Evolutionary conservation across 495 filamentous ascomycete species (phyloP).

Genomic region (Chaetomium tenue): DNA sequence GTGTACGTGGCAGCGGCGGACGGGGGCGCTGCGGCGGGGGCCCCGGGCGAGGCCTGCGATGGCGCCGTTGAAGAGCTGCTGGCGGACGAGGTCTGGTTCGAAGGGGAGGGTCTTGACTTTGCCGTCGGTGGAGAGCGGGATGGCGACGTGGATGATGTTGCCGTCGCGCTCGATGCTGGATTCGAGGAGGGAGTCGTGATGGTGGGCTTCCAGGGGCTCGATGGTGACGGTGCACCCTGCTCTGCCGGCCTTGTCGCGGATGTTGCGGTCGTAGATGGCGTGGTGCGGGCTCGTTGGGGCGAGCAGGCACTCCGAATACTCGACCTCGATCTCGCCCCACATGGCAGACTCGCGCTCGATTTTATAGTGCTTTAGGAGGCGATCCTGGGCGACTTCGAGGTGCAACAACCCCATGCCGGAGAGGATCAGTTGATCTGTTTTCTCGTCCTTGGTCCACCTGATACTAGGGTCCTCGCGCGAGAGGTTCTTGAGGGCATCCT

Average conservation of each 20-base stretch:
- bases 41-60: constrained; percentile 84
- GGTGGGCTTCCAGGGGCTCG: constrained; percentile 55
- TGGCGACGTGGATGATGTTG: constrained; percentile 61
- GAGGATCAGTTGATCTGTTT: constrained; percentile 88
- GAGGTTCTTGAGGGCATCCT: constrained; percentile 70
- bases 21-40: constrained; percentile 69
- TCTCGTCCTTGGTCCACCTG: constrained; percentile 79
- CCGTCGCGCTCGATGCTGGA: constrained; percentile 46
- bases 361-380: constrained; percentile 84
- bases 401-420: constrained; percentile 99
- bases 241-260: constrained; percentile 74
- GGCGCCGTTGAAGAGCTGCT: constrained; percentile 71
- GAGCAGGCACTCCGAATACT: constrained; percentile 80
- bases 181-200: constrained; percentile 34
- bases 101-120: constrained; percentile 50
- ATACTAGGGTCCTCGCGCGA: constrained; percentile 92
- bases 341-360: constrained; percentile 63
- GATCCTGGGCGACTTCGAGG: constrained; percentile 87
- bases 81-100: constrained; percentile 57
- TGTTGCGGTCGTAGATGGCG: constrained; percentile 68
- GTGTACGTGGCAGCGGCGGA: constrained; percentile 66
- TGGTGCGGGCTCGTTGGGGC: constrained; percentile 52
- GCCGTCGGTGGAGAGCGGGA: constrained; percentile 37
- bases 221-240: constrained; percentile 71
- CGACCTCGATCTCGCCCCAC: constrained; percentile 93